Evolutionary conservation across 2,329 filamentous ascomycete genomes (phyloP).

Genomic region (Scedosporium boydii): DNA sequence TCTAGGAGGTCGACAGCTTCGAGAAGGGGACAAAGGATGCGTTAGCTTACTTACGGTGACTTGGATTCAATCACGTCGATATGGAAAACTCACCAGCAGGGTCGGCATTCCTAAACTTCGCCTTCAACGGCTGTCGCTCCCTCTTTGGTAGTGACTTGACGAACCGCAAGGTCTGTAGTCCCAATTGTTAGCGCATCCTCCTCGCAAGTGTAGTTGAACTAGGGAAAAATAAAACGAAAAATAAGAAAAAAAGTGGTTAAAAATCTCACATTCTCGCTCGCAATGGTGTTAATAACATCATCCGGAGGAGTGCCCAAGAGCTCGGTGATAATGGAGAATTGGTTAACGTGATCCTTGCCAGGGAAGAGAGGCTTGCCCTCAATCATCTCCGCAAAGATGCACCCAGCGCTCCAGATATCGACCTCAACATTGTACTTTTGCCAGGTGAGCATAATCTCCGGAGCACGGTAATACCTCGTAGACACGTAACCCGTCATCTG

Average conservation of each 20-base stretch:
- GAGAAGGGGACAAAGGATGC: neutral
- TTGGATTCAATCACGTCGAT: neutral
- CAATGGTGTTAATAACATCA: constrained; percentile 97
- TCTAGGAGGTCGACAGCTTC: constrained; percentile 87
- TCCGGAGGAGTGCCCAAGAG: constrained; percentile 91
- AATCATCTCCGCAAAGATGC: constrained; percentile 98
- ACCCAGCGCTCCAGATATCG: constrained; percentile 98
- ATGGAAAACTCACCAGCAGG: constrained; percentile 52
- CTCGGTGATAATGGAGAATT: constrained; percentile 99
- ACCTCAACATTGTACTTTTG: constrained; percentile 99
- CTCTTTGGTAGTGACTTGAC: constrained; percentile 95
- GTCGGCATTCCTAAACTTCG: constrained; percentile 96
- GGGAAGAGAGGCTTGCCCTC: constrained; percentile 97
- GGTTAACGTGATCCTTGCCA: constrained; percentile 98
- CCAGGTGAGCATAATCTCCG: constrained; percentile 99
- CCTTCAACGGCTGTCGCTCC: constrained; percentile 72
- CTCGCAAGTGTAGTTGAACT: neutral
- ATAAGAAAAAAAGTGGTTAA: neutral
- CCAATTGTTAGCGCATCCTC: constrained; percentile 11
- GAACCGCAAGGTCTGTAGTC: constrained; percentile 73
- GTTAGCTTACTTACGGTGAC: neutral
- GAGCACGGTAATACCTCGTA: constrained; percentile 95
- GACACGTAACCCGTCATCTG: constrained; percentile 99
- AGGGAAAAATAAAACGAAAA: neutral
- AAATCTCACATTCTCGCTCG: constrained; percentile 82